Evolutionary conservation across 352 stramenopile species (phyloP).

Genomic region (Pythium brachiatum): DNA sequence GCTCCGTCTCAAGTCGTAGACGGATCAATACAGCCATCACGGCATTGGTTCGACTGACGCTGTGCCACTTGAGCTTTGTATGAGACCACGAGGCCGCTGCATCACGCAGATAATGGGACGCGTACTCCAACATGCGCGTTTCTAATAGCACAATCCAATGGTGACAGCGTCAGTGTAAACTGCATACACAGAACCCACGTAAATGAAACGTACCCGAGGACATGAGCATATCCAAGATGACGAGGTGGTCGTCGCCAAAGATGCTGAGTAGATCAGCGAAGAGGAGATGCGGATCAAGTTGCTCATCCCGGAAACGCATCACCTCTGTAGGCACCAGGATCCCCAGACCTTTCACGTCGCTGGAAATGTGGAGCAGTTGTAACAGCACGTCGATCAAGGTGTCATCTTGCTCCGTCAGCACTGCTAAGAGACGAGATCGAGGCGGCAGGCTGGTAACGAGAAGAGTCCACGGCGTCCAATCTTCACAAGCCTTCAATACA

Average conservation of each 20-base stretch:
- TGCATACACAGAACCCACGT: no score
- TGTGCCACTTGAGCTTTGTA: slow-evolving; percentile 27
- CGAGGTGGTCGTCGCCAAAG: slow-evolving; percentile 55
- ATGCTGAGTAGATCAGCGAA: slow-evolving; percentile 50
- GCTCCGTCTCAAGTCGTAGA: slow-evolving; percentile 58
- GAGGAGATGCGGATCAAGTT: slow-evolving; percentile 54
- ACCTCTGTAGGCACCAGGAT: background rate
- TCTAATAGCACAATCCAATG: slow-evolving; percentile 29
- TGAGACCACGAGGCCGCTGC: slow-evolving; percentile 30
- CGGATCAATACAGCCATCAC: slow-evolving; percentile 61
- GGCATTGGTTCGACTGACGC: slow-evolving; percentile 25
- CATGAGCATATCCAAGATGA: slow-evolving; percentile 65
- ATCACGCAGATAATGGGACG: slow-evolving; percentile 50
- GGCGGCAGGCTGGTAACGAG: slow-evolving; percentile 17
- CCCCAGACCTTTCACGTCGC: background rate
- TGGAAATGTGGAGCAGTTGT: slow-evolving; percentile 33
- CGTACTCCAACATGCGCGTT: slow-evolving; percentile 64
- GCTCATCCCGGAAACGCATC: background rate
- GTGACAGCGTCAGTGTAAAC: background rate
- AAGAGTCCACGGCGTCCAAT: background rate
- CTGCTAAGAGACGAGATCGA: slow-evolving; percentile 36
- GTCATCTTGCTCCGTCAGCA: slow-evolving; percentile 70
- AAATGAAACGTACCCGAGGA: slow-evolving; percentile 61
- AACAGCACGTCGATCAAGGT: slow-evolving; percentile 63
- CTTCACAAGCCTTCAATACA: no score